phyloP scores from a whole-genome alignment of 176 grass and related monocot genomes.

The Pharus latifolius region DNA sequence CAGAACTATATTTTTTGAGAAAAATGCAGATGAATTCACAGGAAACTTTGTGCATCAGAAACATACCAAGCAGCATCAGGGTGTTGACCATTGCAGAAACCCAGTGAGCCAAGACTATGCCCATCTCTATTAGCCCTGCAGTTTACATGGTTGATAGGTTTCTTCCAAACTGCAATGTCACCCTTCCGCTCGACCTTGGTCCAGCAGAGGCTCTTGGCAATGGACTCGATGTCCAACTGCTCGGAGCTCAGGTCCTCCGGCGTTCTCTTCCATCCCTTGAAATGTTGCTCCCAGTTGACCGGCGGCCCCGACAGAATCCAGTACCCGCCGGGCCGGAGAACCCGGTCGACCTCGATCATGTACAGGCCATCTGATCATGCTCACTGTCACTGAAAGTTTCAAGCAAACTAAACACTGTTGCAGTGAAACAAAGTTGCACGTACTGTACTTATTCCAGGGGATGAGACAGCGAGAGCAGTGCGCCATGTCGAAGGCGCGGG shows the following conservation, averaged over 20 bases:
- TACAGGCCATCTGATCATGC: slow-evolving; percentile 12
- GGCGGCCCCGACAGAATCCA: slow-evolving; percentile 26
- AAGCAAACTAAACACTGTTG: too few species aligned
- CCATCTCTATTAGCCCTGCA: background rate
- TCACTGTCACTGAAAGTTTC: background rate
- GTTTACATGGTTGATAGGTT: slow-evolving; percentile 16
- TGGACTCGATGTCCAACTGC: slow-evolving; percentile 8
- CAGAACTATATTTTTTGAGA: too few species aligned
- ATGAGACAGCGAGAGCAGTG: slow-evolving; percentile 13
- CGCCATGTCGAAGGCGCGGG: slow-evolving; percentile 9
- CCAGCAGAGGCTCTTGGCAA: slow-evolving; percentile 21
- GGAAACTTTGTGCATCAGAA: background rate
- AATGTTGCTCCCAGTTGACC: slow-evolving; percentile 17
- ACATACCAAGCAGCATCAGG: slow-evolving; percentile 28
- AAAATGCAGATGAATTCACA: too few species aligned
- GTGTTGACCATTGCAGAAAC: slow-evolving; percentile 18
- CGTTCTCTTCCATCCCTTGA: slow-evolving; percentile 8
- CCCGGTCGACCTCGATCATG: slow-evolving; percentile 17
- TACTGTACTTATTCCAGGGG: slow-evolving; percentile 10
- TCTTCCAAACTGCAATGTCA: slow-evolving; percentile 23
- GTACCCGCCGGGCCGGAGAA: slow-evolving; percentile 10
- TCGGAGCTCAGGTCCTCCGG: slow-evolving; percentile 16
- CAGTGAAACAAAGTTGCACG: background rate
- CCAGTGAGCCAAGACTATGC: background rate
- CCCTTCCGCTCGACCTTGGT: slow-evolving; percentile 13